Evolutionary conservation across 495 filamentous ascomycete species (phyloP), one percentile per base, ranked within the genome.

Genomic region (Penicillium parvum): DNA sequence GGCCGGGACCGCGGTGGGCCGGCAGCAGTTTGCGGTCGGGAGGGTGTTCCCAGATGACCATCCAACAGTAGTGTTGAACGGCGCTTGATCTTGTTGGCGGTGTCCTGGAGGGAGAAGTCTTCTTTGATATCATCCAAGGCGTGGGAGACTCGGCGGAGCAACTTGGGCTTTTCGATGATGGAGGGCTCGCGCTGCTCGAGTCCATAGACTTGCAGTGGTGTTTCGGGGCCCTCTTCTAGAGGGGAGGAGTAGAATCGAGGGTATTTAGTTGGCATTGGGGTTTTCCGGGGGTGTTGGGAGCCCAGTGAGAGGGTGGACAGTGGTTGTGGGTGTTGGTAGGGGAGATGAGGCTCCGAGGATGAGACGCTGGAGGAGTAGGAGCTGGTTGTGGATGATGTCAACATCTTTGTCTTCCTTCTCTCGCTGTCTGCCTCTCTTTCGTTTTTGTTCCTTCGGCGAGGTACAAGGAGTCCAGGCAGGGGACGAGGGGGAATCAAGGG

Each of bases 181-280:
- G 69, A 68, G 17, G 64, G 60, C 11, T 61, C 56, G 42, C 67
- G 63, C 40, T 65, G 53, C 29, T 71, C 67, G 17, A 65, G 47
- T 41, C 69, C 69, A 37, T 71, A 71, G 36, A 64, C 21, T 23
- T 65, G 49, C 0, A 69, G 40, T 2, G 69, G 69, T 10, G 63
- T 71, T 28, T 59, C 56, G 7, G 48, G 32, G 32, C 54, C 54
- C 7, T 69, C 45, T 14, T 59, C 58, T 30, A 69, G 18, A 1
- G 67, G 69, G 9, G 67, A 63, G 21, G 69, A 58, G 40, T 73
- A 73, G 46, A 62, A 73, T 20, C 69, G 65, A 26, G 50, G 66
- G 29, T 43, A 57, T 49, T 64, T 67, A 35, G 40, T 39, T 9
- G 48, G 33, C 45, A 60, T 58, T 4, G 37, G 54, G 21, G 40